Evolutionary conservation across 208 protist genomes (phyloP).

Genomic region (Acanthamoeba lenticulata): DNA sequence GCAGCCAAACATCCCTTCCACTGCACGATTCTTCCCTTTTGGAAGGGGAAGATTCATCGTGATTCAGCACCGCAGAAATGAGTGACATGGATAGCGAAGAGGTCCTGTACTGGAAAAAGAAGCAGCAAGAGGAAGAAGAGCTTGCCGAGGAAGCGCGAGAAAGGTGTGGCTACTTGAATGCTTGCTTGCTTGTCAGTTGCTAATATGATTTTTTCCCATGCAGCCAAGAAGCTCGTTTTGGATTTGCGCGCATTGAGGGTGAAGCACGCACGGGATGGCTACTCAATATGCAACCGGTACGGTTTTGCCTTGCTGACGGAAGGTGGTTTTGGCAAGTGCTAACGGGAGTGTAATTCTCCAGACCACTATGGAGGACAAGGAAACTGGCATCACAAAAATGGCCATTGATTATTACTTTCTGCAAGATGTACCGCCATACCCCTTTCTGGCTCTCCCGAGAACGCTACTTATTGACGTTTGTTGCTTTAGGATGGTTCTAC

Average conservation of each 20-base stretch:
- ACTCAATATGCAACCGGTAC: constrained; percentile 85
- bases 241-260: constrained; percentile 52
- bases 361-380: constrained; percentile 84
- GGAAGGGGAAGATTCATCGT: constrained; percentile 36
- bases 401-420: constrained; percentile 90
- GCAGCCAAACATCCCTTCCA: no score
- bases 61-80: background rate
- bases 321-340: background rate
- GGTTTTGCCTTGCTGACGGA: background rate
- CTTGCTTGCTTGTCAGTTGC: background rate
- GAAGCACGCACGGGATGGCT: constrained; percentile 80
- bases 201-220: background rate
- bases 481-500: constrained; percentile 77
- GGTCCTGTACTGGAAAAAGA: constrained; percentile 48
- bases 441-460: background rate
- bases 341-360: constrained; percentile 22
- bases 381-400: constrained; percentile 62
- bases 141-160: background rate
- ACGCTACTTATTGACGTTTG: background rate
- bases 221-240: constrained; percentile 64
- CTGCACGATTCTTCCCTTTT: background rate
- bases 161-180: background rate
- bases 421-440: constrained; percentile 72
- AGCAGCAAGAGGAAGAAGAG: constrained; percentile 45
- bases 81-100: constrained; percentile 40